Base-by-base conservation (phyloP, 1,284 basidiomycete species). In the Puccinia hordei region DNA sequence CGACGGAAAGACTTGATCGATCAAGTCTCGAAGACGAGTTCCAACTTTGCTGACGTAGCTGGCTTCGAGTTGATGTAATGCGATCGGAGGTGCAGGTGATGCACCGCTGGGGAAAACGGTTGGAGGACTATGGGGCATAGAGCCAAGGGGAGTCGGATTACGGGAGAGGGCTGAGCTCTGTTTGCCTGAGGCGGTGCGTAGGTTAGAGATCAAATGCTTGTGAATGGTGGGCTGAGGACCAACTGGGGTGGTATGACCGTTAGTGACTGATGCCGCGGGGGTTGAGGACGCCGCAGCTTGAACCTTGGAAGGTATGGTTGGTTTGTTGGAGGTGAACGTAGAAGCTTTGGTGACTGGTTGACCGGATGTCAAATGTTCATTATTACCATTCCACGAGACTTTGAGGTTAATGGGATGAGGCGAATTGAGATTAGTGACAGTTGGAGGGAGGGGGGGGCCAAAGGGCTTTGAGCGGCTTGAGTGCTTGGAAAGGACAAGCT, bases 1-100 rank as follows among this genome's bases (percentile, higher is more conserved):
- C 2, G 76, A 78, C 5, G 76, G 76, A 44, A 78, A 78, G 53
- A 78, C 76, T 68, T 78, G 63, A 33, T 68, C 65, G 15, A 78
- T 66, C 41, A 78, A 65, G 46, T 69, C 65, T n/a, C 53, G 61
- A 27, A 78, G 46, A 66, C 75, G 63, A 78, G 75, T 69, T 3
- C 63, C 75, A 19, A 78, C 75, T 68, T 78, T 78, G 24, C 75
- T 78, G 24, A 78, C 65, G 57, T 78, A 78, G 30, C 75, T 78
- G 57, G 75, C 75, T 57, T 78, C 75, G 0, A 78, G 35, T 78
- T 68, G 65, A 55, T 78, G 76, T 13, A 78, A 55, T 27, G 46
- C 63, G 13, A 55, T 55, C 17, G 63, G 63, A 30, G 65, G 38
- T 10, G 76, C 17, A 35, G 44, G 12, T 1, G 27, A 19, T 24